phyloP scores from a whole-genome alignment of 2,329 filamentous ascomycete species.

The Aspergillus felis region DNA sequence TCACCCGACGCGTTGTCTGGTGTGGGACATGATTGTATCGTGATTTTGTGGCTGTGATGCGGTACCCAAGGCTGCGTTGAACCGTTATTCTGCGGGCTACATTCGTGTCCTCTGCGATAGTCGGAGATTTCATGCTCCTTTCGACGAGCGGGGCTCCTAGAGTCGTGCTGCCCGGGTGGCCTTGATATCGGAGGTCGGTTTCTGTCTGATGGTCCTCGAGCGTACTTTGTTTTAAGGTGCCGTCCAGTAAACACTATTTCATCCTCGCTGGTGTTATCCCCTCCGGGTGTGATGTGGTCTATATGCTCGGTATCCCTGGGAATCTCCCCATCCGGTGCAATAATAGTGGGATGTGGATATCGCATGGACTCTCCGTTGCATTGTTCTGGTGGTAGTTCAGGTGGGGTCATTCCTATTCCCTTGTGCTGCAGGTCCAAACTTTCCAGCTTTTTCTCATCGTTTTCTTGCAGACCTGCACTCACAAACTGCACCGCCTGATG shows the following conservation, averaged over 20 bases:
- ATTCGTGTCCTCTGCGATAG: not conserved
- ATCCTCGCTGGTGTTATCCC: conserved; percentile 65
- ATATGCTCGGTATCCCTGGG: conserved; percentile 26
- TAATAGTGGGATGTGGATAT: conserved; percentile 18
- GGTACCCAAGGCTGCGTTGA: not conserved
- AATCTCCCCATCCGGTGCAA: conserved; percentile 32
- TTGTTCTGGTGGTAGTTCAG: not conserved
- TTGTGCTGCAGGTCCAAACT: not conserved
- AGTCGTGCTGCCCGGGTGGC: not conserved
- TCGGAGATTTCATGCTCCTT: not conserved
- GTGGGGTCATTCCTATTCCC: not conserved
- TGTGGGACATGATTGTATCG: not conserved
- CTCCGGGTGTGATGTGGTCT: conserved; percentile 28
- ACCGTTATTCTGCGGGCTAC: not conserved
- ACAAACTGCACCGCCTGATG: conserved; percentile 57
- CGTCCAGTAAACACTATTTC: conserved; percentile 40
- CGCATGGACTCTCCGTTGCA: not conserved
- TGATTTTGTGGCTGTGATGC: not conserved
- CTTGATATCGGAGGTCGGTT: not conserved
- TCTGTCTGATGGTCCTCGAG: conserved; percentile 7
- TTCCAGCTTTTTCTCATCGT: conserved; percentile 19
- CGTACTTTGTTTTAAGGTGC: conserved; percentile 14
- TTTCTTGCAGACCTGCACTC: conserved; percentile 51
- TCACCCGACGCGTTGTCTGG: not conserved
- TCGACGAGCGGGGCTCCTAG: not conserved